Conservation (phyloP, 441 rosid genomes). For the Adansonia rubrostipa region DNA sequence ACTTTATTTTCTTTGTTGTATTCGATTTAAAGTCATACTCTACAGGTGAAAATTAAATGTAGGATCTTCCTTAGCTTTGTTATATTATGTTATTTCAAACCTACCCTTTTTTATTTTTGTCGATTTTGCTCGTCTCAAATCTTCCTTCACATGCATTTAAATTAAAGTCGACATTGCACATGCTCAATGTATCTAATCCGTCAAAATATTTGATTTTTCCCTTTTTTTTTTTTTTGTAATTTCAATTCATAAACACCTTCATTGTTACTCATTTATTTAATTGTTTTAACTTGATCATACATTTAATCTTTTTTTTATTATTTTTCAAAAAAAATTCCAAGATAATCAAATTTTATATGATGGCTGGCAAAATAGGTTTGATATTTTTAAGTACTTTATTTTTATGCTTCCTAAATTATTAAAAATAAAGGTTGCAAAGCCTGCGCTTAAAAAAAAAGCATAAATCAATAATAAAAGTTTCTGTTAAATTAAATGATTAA, state of each 20-base stretch:
- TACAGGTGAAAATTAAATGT: not conserved
- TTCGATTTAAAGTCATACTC: conserved; percentile 10
- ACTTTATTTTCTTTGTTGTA: not conserved
- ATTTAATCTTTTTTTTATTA: not conserved
- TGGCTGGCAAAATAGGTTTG: not conserved
- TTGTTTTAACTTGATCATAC: not conserved
- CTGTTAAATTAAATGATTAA: too few species aligned
- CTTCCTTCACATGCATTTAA: not conserved
- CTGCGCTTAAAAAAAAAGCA: too few species aligned
- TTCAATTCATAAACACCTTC: not conserved
- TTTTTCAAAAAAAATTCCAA: not conserved
- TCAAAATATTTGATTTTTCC: not conserved
- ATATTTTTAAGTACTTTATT: not conserved
- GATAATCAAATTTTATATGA: not conserved
- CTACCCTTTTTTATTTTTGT: not conserved
- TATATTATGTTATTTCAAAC: not conserved
- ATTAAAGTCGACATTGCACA: not conserved
- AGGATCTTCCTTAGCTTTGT: not conserved
- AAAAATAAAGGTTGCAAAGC: not conserved
- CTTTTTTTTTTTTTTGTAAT: not conserved
- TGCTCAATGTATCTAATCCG: not conserved
- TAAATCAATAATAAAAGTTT: not conserved
- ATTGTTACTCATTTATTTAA: not conserved
- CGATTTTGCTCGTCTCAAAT: not conserved
- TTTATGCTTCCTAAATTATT: not conserved